Conservation (phyloP, 768 basidiomycete genomes). For the Gymnopilus junonius region DNA sequence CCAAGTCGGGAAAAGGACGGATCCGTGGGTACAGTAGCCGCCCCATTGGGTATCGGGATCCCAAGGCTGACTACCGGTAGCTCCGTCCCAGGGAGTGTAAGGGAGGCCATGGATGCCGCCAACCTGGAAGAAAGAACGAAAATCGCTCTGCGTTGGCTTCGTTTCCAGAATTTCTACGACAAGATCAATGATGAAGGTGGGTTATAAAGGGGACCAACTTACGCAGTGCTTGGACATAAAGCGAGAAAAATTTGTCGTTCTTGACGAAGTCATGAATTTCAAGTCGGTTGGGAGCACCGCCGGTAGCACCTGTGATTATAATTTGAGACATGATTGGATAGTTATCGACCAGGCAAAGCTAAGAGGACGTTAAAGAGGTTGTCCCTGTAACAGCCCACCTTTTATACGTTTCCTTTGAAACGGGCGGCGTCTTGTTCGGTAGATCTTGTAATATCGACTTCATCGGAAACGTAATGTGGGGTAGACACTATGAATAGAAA, state of each 20-base stretch:
- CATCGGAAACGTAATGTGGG: not conserved
- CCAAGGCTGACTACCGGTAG: slow-evolving; percentile 27
- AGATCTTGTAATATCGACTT: not conserved
- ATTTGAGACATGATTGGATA: slow-evolving; percentile 13
- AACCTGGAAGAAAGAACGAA: slow-evolving; percentile 47
- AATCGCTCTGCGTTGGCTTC: slow-evolving; percentile 28
- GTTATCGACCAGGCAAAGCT: not conserved
- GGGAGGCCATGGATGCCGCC: slow-evolving; percentile 59
- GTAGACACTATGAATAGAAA: not conserved
- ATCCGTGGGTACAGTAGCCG: slow-evolving; percentile 64
- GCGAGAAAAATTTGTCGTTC: slow-evolving; percentile 48
- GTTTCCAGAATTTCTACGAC: slow-evolving; percentile 34
- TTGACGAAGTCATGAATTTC: slow-evolving; percentile 50
- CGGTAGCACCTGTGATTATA: slow-evolving; percentile 31
- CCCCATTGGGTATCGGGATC: slow-evolving; percentile 33
- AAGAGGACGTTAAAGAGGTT: not conserved
- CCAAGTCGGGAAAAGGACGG: slow-evolving; percentile 58
- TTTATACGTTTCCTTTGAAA: not conserved
- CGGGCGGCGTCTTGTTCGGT: not conserved
- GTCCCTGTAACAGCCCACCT: not conserved
- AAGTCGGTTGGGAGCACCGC: slow-evolving; percentile 40
- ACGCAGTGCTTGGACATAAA: slow-evolving; percentile 57
- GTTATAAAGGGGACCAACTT: slow-evolving; percentile 16
- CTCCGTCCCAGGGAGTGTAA: slow-evolving; percentile 46
- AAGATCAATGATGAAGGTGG: not conserved